Percentiles rank a stretch among this genome's conserved stretches.
Conservation (phyloP, 805 yeast genomes). For the Kuraishia ogatae region DNA sequence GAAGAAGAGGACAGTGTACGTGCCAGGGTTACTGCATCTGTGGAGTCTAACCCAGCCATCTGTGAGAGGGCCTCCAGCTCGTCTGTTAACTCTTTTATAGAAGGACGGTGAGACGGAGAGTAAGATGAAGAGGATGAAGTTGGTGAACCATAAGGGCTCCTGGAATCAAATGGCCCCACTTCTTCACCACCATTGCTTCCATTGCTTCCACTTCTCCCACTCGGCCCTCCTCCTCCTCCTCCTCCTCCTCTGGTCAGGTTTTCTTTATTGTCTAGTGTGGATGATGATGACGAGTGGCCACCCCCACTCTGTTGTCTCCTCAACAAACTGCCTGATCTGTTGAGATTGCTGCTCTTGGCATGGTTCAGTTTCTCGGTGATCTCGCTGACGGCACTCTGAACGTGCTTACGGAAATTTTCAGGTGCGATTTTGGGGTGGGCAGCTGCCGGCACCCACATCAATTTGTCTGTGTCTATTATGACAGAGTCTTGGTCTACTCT, state of each 20-base stretch:
- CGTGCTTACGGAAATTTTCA: constrained; percentile 65
- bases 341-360: constrained; percentile 9
- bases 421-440: constrained; percentile 95
- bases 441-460: constrained; percentile 94
- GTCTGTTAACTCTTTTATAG: constrained; percentile 60
- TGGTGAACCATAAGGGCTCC: background rate
- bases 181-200: background rate
- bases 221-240: constrained; percentile 3
- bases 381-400: constrained; percentile 49
- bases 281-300: constrained; percentile 6
- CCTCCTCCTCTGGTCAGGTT: background rate
- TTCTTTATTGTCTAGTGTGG: background rate
- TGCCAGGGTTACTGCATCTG: constrained; percentile 79
- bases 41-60: constrained; percentile 68
- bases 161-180: background rate
- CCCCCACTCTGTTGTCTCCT: constrained; percentile 7
- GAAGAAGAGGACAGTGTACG: constrained; percentile 68
- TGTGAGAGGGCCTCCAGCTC: constrained; percentile 71
- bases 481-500: constrained; percentile 9
- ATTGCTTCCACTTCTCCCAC: constrained; percentile 12
- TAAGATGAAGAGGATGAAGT: constrained; percentile 1
- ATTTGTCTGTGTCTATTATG: constrained; percentile 30
- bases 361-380: constrained; percentile 30
- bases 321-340: constrained; percentile 14
- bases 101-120: constrained; percentile 28